Base-by-base conservation (phyloP, 108 stramenopile genomes). In the Cyclotella atomus region DNA sequence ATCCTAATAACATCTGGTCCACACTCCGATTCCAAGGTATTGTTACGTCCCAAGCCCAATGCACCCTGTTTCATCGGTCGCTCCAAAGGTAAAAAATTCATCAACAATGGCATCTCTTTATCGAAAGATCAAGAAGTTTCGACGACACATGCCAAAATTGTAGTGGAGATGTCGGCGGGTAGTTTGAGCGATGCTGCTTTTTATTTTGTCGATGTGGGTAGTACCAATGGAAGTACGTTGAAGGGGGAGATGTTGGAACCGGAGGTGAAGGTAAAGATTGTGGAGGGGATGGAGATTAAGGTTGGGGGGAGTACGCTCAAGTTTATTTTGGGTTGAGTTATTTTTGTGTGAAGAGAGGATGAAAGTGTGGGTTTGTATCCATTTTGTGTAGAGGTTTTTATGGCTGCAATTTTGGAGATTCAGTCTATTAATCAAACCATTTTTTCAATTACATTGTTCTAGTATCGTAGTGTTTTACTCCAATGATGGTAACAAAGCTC, bases 141-240 rank as follows among this genome's bases (percentile, higher is more conserved):
- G 17, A 95, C 94, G 1, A 88, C 91, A 5, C 94, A 95, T 79
- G 94, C 90, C 3, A 88, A 86, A 44, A 90, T 95, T 70, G 67
- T 83, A 28, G 65, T 69, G 10, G 72, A 81, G 63, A 52, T 16
- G 46, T 46, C 19, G 75, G 75, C n/a, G n/a, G n/a, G n/a, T n/a
- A n/a, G 49, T n/a, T 53, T 45, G 35, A 47, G 10, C 28, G 38
- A 59, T 54, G 27, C 59, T 1, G 50, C 36, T 12, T 79, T 84
- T 53, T 89, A 82, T 53, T 95, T 77, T 69, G 77, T 82, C 7
- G 94, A 95, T 73, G 83, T 83, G 8, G 94, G 90, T 35, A 88
- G 87, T n/a, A 91, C 94, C 43, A 95, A 95, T 77, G 94, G 94
- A 32, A 87, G 84, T 1, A 59, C 45, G 0, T 59, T 83, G 59